phyloP scores from a whole-genome alignment of 768 basidiomycete genomes.

The Suillus hirtellus region DNA sequence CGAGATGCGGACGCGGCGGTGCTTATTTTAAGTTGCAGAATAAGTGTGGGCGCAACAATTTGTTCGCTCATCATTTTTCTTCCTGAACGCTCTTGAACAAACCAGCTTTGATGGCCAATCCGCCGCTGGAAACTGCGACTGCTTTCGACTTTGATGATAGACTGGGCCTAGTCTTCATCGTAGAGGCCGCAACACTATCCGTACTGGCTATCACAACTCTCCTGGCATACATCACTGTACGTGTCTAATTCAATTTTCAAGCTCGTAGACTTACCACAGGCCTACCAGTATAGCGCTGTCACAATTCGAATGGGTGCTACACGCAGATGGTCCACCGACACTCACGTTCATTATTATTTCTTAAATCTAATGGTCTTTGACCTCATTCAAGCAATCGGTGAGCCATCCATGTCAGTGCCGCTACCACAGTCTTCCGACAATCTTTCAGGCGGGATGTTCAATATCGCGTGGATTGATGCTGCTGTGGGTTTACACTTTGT shows the following conservation, averaged over 20 bases:
- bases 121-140: neutral
- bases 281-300: constrained; percentile 28
- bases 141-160: constrained; percentile 25
- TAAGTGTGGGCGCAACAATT: neutral
- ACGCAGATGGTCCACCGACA: constrained; percentile 31
- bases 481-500: constrained; percentile 26
- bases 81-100: neutral
- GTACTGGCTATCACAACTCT: constrained; percentile 28
- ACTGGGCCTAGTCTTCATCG: constrained; percentile 33
- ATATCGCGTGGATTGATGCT: constrained; percentile 35
- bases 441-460: constrained; percentile 38
- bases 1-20: neutral
- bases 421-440: neutral
- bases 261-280: neutral
- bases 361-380: constrained; percentile 33
- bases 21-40: neutral
- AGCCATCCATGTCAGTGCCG: constrained; percentile 1
- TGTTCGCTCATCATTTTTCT: neutral
- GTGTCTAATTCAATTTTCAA: constrained; percentile 1
- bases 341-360: constrained; percentile 38
- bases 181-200: constrained; percentile 32
- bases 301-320: constrained; percentile 24
- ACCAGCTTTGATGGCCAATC: neutral
- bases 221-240: constrained; percentile 32
- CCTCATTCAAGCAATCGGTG: constrained; percentile 36